These are phyloP conservation scores for Hondaea fermentalgiana DNA, from an alignment of 108 stramenopile species.

Conservation along the genomic window DNA sequence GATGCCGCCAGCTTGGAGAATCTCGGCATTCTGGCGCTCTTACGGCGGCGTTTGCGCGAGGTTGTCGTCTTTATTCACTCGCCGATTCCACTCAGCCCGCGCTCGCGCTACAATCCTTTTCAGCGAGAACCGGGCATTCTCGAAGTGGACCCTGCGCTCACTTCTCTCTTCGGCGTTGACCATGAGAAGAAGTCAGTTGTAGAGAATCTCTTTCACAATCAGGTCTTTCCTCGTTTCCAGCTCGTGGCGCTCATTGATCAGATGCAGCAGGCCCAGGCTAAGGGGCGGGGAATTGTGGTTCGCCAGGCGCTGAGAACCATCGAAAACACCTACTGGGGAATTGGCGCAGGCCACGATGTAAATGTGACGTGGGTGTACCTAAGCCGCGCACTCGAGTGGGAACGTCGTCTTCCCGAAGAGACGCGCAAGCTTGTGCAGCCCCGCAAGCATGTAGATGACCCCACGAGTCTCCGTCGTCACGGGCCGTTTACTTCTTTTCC, in stretches of 20 bases:
- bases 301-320: background rate
- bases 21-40: background rate
- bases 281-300: background rate
- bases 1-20: background rate
- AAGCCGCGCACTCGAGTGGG: background rate
- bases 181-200: background rate
- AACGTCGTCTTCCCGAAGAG: background rate
- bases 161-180: background rate
- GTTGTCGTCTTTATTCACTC: conserved; percentile 8
- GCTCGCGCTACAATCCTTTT: background rate
- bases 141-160: background rate
- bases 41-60: background rate
- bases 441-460: background rate
- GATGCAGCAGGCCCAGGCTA: background rate
- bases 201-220: background rate
- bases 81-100: background rate
- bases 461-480: background rate
- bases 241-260: background rate
- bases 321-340: conserved; percentile 8
- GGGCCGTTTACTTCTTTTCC: background rate
- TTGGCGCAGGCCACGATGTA: background rate
- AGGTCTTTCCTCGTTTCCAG: background rate
- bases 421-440: background rate
- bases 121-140: background rate
- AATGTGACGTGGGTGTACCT: background rate